Percentiles rank a stretch among this genome's conserved stretches.
These are phyloP conservation scores for Plasmodium falciparum DNA, from an alignment of 169 alveolate genomes.

Conservation along the genomic window DNA sequence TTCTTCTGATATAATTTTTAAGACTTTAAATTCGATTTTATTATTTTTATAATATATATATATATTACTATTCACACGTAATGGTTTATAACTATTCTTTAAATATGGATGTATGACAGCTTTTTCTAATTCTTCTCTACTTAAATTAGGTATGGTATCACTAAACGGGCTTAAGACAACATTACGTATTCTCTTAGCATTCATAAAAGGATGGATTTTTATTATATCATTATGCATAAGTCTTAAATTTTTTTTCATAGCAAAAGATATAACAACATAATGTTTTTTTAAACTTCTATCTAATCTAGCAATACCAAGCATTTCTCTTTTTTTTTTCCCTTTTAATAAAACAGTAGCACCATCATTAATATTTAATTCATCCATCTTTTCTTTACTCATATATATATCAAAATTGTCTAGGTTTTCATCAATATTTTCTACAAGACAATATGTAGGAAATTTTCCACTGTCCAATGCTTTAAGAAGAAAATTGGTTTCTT, in stretches of 20 bases:
- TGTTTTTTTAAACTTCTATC: conserved; percentile 18
- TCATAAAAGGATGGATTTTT: conserved; percentile 32
- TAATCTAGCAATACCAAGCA: conserved; percentile 32
- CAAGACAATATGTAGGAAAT: conserved; percentile 57
- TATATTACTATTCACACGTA: conserved; percentile 18
- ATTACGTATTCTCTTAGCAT: conserved; percentile 12
- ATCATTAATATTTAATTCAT: conserved; percentile 31
- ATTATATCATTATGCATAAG: conserved; percentile 65
- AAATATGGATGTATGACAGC: conserved; percentile 39
- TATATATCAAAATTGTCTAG: conserved; percentile 59
- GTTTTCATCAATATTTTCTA: conserved; percentile 49
- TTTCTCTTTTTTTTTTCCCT: conserved; percentile 60
- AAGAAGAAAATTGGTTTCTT: conserved; percentile 32
- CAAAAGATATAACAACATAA: conserved; percentile 41
- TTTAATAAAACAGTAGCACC: conserved; percentile 46
- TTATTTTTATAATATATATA: conserved; percentile 48
- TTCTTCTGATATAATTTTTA: conserved; percentile 67
- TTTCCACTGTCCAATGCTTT: conserved; percentile 60
- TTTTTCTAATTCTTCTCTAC: conserved; percentile 23
- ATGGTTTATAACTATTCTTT: conserved; percentile 49
- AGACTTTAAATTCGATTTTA: conserved; percentile 81
- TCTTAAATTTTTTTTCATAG: conserved; percentile 57
- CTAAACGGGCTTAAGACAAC: conserved; percentile 57
- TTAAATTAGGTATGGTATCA: conserved; percentile 38
- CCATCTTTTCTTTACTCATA: conserved; percentile 49